Evolutionary conservation across 805 yeast species (phyloP).

Genomic region (Torulaspora microellipsoides): DNA sequence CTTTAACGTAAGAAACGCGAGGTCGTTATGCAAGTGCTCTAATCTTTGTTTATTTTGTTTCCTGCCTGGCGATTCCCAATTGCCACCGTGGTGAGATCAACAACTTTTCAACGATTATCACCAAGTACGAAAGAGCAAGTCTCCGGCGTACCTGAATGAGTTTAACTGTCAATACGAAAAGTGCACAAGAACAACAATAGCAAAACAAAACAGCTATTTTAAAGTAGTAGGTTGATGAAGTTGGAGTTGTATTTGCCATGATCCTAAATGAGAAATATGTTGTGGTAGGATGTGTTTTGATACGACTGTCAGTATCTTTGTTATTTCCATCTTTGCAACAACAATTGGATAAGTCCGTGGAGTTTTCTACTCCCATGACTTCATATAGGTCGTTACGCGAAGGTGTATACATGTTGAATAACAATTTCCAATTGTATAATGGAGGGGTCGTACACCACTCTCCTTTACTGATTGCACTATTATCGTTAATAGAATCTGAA

Average conservation of each 20-base stretch:
- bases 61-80: background rate
- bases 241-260: background rate
- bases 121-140: too few species aligned
- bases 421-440: constrained; percentile 61
- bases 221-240: too few species aligned
- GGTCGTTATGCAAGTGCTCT: too few species aligned
- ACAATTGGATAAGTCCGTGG: constrained; percentile 30
- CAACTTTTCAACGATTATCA: background rate
- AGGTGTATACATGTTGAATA: constrained; percentile 57
- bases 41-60: too few species aligned
- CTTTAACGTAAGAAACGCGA: too few species aligned
- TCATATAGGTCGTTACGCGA: constrained; percentile 50
- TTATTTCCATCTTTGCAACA: constrained; percentile 27
- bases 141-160: too few species aligned
- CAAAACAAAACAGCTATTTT: too few species aligned
- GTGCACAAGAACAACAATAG: too few species aligned
- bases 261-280: constrained; percentile 11
- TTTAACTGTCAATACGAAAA: too few species aligned
- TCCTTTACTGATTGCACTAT: constrained; percentile 57
- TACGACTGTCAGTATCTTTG: constrained; percentile 18
- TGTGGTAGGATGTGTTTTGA: constrained; percentile 17
- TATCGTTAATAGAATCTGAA: constrained; percentile 13
- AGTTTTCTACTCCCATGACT: constrained; percentile 35
- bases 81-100: constrained; percentile 11
- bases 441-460: constrained; percentile 89